Evolutionary conservation across 345 rosid species (phyloP).

Genomic region (Carallia brachiata): DNA sequence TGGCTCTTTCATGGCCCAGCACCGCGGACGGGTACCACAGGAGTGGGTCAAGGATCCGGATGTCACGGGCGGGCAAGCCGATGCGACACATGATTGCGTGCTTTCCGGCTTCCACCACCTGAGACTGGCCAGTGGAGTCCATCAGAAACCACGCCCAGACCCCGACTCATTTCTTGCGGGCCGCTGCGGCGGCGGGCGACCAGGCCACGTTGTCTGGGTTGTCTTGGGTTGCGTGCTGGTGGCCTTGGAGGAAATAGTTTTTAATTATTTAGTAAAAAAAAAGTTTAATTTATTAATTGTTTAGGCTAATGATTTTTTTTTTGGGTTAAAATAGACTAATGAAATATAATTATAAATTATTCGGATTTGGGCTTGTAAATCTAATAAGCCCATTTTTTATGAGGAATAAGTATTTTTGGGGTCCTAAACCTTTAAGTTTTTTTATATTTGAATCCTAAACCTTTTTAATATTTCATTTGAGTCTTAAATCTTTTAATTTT

Average conservation of each 20-base stretch:
- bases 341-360: too few species aligned
- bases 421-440: too few species aligned
- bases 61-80: conserved; percentile 82
- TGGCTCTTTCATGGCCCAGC: conserved; percentile 82
- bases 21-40: conserved; percentile 84
- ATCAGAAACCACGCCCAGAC: conserved; percentile 69
- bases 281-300: too few species aligned
- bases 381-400: too few species aligned
- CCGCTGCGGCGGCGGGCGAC: not conserved
- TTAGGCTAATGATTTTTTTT: too few species aligned
- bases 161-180: conserved; percentile 64
- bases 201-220: conserved; percentile 9
- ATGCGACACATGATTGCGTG: conserved; percentile 90
- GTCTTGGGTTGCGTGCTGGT: conserved; percentile 1
- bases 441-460: too few species aligned
- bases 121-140: conserved; percentile 53
- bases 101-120: conserved; percentile 65
- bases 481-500: too few species aligned
- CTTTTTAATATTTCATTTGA: too few species aligned
- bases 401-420: too few species aligned
- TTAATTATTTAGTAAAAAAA: too few species aligned
- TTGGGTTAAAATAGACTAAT: too few species aligned
- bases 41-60: conserved; percentile 83
- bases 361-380: too few species aligned
- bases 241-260: not conserved